A percentile compares a stretch with the other conserved stretches of the same genome.
Evolutionary conservation across 1,284 basidiomycete genomes (phyloP).

Genomic region (Mycosarcoma maydis): DNA sequence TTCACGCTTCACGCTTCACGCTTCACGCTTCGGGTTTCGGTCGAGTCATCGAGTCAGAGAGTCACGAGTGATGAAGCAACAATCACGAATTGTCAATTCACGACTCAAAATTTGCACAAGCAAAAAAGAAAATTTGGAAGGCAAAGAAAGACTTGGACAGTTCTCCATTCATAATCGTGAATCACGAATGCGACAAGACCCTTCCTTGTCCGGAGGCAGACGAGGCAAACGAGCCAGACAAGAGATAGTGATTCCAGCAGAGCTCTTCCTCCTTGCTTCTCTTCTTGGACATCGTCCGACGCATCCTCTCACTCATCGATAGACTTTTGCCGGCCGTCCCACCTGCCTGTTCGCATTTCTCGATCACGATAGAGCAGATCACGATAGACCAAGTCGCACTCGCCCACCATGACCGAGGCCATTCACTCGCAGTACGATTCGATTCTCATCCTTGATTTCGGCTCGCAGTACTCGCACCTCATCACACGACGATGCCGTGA

Average conservation of each 20-base stretch:
- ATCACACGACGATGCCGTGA: constrained; percentile 98
- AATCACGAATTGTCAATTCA: too few species aligned
- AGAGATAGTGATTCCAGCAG: neutral
- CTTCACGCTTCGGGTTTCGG: too few species aligned
- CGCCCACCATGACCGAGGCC: constrained; percentile 65
- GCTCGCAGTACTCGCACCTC: constrained; percentile 98
- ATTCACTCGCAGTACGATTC: constrained; percentile 97
- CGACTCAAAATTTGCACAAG: constrained; percentile 5
- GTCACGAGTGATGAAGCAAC: too few species aligned
- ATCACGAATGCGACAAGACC: too few species aligned
- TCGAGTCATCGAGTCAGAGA: too few species aligned
- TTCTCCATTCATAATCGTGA: too few species aligned
- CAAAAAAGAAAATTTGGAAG: constrained; percentile 8
- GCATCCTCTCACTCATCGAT: constrained; percentile 6
- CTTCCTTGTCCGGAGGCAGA: neutral
- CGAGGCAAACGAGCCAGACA: neutral
- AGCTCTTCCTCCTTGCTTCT: constrained; percentile 10
- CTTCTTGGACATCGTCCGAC: constrained; percentile 47
- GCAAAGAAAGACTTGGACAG: too few species aligned
- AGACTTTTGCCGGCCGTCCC: neutral
- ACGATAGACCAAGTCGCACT: neutral
- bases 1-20: too few species aligned
- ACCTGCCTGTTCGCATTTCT: too few species aligned
- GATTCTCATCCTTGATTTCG: constrained; percentile 96
- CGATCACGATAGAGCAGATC: too few species aligned